These are phyloP conservation scores for Candida silvicultrix DNA, from an alignment of 805 yeast genomes.

Conservation along the genomic window DNA sequence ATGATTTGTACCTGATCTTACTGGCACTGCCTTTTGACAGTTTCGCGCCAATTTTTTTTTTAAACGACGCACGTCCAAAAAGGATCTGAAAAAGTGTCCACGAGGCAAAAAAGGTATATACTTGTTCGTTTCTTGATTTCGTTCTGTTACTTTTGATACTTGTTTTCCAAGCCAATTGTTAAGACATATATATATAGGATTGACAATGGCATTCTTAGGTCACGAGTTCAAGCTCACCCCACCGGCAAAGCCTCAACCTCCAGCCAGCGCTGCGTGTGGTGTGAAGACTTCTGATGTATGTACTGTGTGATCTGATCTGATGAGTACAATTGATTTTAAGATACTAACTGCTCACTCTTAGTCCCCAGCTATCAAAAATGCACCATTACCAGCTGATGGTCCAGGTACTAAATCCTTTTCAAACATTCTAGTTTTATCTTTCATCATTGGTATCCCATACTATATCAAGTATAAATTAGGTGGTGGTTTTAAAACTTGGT, in stretches of 20 bases:
- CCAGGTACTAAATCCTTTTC: constrained; percentile 75
- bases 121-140: too few relatives aligned
- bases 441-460: constrained; percentile 53
- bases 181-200: background rate
- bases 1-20: too few relatives aligned
- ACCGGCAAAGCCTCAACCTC: constrained; percentile 35
- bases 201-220: constrained; percentile 18
- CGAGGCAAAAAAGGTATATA: background rate
- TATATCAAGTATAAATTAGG: constrained; percentile 61
- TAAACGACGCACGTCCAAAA: background rate
- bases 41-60: background rate
- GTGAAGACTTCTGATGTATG: constrained; percentile 25
- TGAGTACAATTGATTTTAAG: background rate
- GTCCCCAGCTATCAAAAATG: constrained; percentile 75
- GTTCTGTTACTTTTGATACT: too few relatives aligned
- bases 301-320: background rate
- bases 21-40: background rate
- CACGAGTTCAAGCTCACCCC: constrained; percentile 61
- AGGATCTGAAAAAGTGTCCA: background rate
- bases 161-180: background rate
- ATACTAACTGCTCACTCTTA: constrained; percentile 7
- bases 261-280: constrained; percentile 39
- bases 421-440: constrained; percentile 45
- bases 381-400: constrained; percentile 88
- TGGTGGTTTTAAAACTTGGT: constrained; percentile 61